Percentiles rank a stretch among this genome's conserved stretches.
phyloP scores from a whole-genome alignment of 805 yeast genomes.

The Candida ulmi region DNA sequence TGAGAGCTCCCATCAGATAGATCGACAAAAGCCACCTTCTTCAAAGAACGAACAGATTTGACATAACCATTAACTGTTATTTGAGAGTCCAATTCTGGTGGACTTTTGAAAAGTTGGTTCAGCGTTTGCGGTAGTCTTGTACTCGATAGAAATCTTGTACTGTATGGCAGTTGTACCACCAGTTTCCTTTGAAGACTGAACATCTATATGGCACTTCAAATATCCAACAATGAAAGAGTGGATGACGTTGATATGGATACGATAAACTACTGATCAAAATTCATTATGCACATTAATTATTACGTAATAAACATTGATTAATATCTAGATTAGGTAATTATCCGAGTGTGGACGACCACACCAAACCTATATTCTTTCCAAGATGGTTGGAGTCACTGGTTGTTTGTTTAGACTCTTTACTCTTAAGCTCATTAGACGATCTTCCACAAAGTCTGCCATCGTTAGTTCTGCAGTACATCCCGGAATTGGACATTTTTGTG shows the following conservation, averaged over 20 bases:
- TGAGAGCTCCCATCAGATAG: slow-evolving; percentile 70
- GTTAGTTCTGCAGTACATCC: slow-evolving; percentile 35
- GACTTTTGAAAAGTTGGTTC: slow-evolving; percentile 12
- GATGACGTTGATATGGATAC: too few species aligned
- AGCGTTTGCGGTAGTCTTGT: slow-evolving; percentile 6
- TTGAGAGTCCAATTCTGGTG: slow-evolving; percentile 23
- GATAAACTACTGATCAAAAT: too few species aligned
- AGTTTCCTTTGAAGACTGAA: too few species aligned
- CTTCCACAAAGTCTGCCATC: slow-evolving; percentile 35
- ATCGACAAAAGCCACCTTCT: slow-evolving; percentile 76
- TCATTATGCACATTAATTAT: too few species aligned
- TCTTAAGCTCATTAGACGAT: slow-evolving; percentile 50
- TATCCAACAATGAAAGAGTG: too few species aligned
- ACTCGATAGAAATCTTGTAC: not conserved
- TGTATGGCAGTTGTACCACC: too few species aligned
- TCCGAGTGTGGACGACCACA: too few species aligned
- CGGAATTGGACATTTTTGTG: slow-evolving; percentile 49
- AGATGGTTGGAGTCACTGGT: too few species aligned
- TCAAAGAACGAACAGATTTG: slow-evolving; percentile 62
- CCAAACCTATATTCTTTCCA: not conserved
- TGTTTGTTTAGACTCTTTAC: slow-evolving; percentile 26
- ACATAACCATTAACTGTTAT: slow-evolving; percentile 68
- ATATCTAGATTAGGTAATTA: not conserved
- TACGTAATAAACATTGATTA: not conserved
- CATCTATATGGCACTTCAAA: too few species aligned